Evolutionary conservation across 768 basidiomycete species (phyloP), one percentile per base, ranked within the genome.

Genomic region (Leccinum barrowsii): DNA sequence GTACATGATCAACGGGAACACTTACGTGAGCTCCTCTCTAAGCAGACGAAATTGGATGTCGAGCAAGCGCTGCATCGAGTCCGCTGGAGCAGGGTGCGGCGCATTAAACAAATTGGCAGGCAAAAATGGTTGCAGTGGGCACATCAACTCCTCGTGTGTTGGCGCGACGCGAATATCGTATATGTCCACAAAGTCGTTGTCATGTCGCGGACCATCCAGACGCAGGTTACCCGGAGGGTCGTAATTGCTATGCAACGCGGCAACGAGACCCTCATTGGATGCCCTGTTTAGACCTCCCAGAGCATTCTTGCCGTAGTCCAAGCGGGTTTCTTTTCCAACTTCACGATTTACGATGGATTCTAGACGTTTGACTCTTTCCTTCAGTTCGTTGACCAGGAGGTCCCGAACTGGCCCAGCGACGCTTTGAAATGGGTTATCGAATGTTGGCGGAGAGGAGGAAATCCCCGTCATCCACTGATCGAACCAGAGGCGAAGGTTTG

Each of bases 1-100:
- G 15, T 3, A 32, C 15, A 21, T 0, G 44, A 40, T 7, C 46
- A 48, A 48, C 4, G 2, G 2, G n/a, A 5, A 15, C 7, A 67
- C 82, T 22, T 63, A 87, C 82, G 80, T 86, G 17, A 87, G 72
- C 56, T 92, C 90, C 61, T 90, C 90, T 37, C 90, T 76, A 35
- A 92, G 73, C 0, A 91, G 77, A 34, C 90, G 82, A 69, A 88
- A 92, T 62, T 92, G 88, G 4, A 86, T 80, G 57, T 92, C 90
- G 11, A 90, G 72, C 21, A 86, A 74, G 7, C 84, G 76, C 56
- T 87, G 79, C 82, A 91, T 89, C 22, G 82, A 83, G 15, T 78
- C 78, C 3, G 70, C 60, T 0, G 81, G 81, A 12, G 79, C 77
- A 55, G 80, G 86, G 64, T 89, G 88, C 0, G 87, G 88, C 0